Conservation (phyloP, 1,139 yeast genomes). For the Suhomyces ambrosiae region DNA sequence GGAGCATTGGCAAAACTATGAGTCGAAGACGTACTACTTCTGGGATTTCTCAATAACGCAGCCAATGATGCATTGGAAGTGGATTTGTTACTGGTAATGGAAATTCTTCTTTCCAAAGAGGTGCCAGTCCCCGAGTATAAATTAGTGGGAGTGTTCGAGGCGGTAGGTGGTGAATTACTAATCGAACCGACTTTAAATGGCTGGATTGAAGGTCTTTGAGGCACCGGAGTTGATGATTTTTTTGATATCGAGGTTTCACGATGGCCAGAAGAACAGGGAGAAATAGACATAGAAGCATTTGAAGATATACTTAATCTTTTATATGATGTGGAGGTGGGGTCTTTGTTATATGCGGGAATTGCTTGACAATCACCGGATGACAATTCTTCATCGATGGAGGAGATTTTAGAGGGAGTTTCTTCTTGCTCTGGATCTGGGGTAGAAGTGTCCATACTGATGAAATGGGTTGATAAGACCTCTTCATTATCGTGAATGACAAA, state of each 20-base stretch:
- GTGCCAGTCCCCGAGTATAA: conserved; percentile 21
- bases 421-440: conserved; percentile 6
- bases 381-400: conserved; percentile 9
- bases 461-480: conserved; percentile 61
- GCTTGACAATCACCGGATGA: conserved; percentile 8
- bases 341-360: conserved; percentile 4
- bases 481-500: conserved; percentile 72
- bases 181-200: conserved; percentile 67
- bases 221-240: conserved; percentile 22
- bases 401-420: conserved; percentile 5
- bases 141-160: conserved; percentile 25
- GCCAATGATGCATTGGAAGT: conserved; percentile 60
- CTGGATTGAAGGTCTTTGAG: conserved; percentile 46
- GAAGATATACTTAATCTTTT: conserved; percentile 17
- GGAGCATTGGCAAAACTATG: conserved; percentile 36
- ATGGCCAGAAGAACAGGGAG: conserved; percentile 31
- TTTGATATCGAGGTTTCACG: conserved; percentile 13
- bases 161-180: conserved; percentile 48
- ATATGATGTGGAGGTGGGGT: conserved; percentile 10
- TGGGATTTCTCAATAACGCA: conserved; percentile 53
- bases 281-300: conserved; percentile 28
- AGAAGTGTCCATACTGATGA: conserved; percentile 46
- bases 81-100: conserved; percentile 50
- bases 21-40: conserved; percentile 33
- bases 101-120: conserved; percentile 44